Conservation (phyloP, 73 alveolate genomes). For the Uronychia binucleata region DNA sequence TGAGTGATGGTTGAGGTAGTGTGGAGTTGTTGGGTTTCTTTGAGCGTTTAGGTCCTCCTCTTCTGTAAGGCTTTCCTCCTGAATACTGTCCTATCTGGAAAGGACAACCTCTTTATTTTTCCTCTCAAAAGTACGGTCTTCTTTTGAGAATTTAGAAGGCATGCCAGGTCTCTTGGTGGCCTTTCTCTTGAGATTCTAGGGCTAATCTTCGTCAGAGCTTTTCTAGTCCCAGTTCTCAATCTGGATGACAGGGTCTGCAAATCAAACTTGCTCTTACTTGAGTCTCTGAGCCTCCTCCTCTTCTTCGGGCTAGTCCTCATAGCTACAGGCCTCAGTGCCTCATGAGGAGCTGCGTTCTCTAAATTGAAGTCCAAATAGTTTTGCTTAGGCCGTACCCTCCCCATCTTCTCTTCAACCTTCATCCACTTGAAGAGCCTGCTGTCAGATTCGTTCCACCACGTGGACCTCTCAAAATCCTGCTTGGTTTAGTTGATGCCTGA, state of each 20-base stretch:
- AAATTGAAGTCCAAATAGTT: background rate
- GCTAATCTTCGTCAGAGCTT: too few species aligned
- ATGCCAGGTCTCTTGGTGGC: too few species aligned
- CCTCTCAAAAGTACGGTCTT: too few species aligned
- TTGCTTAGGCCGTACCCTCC: background rate
- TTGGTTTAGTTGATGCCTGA: background rate
- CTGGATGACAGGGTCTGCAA: background rate
- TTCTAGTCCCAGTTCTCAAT: background rate
- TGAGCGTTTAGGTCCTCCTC: too few species aligned
- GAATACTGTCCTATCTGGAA: too few species aligned
- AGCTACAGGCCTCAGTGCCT: background rate
- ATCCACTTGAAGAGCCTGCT: background rate
- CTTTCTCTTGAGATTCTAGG: too few species aligned
- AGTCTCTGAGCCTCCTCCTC: background rate
- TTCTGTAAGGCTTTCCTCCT: too few species aligned
- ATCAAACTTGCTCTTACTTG: background rate
- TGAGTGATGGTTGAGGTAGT: too few species aligned
- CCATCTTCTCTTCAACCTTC: background rate
- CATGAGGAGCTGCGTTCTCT: background rate
- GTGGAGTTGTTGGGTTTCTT: too few species aligned
- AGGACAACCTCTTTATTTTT: too few species aligned
- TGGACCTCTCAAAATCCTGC: background rate
- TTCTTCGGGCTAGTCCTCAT: background rate
- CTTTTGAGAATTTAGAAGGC: too few species aligned
- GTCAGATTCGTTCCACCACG: background rate